A percentile compares a stretch with the other conserved stretches of the same genome.
Evolutionary conservation across 768 basidiomycete genomes (phyloP).

Genomic region (Glaciozyma martinii): DNA sequence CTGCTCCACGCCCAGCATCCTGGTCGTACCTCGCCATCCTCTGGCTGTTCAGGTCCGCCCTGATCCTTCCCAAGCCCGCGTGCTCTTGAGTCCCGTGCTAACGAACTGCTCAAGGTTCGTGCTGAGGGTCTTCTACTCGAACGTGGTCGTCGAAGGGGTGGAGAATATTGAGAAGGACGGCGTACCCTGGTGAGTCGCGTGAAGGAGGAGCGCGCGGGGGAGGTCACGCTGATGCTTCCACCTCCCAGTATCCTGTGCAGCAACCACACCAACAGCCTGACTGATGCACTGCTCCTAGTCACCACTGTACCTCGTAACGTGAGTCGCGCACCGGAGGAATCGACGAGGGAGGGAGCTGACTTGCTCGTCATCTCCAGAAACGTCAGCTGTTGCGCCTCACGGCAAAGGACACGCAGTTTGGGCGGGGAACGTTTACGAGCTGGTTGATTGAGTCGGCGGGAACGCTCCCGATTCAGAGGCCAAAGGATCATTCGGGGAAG

Average conservation of each 20-base stretch:
- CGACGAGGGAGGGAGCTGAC: constrained; percentile 9
- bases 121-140: constrained; percentile 82
- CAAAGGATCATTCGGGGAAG: constrained; percentile 55
- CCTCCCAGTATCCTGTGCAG: constrained; percentile 62
- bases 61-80: too few species aligned
- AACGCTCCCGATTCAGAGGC: constrained; percentile 69
- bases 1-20: background rate
- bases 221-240: constrained; percentile 11
- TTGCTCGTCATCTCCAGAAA: constrained; percentile 43
- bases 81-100: too few species aligned
- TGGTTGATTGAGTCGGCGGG: constrained; percentile 86
- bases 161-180: constrained; percentile 64
- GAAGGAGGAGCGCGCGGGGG: background rate
- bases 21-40: constrained; percentile 21
- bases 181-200: constrained; percentile 54
- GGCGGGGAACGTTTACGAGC: constrained; percentile 69
- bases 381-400: constrained; percentile 75
- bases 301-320: constrained; percentile 64
- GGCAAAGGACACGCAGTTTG: constrained; percentile 80
- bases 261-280: constrained; percentile 78
- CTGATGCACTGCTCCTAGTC: constrained; percentile 70
- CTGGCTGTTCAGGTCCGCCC: constrained; percentile 20
- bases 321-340: constrained; percentile 26
- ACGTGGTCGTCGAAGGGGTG: constrained; percentile 72
- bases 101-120: constrained; percentile 52